Conservation (phyloP, 2,329 filamentous ascomycete genomes). For the Nemania diffusa region DNA sequence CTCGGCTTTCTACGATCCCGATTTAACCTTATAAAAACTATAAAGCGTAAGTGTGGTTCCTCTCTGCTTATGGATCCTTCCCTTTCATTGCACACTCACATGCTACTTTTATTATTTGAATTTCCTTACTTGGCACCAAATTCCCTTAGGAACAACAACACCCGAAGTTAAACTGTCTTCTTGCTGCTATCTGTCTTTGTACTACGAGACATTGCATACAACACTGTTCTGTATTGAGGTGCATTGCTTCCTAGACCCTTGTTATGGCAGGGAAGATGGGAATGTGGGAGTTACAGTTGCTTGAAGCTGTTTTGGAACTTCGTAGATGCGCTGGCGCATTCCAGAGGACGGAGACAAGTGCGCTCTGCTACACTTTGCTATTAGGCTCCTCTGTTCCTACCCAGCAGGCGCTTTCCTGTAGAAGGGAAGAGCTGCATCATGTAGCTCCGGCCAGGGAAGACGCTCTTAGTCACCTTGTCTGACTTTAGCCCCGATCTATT, state of each 20-base stretch:
- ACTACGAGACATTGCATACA: conserved; percentile 6
- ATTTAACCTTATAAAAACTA: conserved; percentile 16
- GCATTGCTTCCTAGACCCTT: conserved; percentile 4
- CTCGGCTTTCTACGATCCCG: conserved; percentile 14
- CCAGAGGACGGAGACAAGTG: not conserved
- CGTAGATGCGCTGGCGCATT: conserved; percentile 9
- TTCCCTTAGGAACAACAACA: not conserved
- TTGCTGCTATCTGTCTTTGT: not conserved
- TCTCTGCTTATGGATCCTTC: not conserved
- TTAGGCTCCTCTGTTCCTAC: too few relatives aligned
- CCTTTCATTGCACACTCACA: not conserved
- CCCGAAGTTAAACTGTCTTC: not conserved
- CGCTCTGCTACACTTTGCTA: not conserved
- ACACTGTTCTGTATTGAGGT: not conserved
- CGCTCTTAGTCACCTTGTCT: not conserved
- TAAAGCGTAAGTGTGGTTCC: conserved; percentile 18
- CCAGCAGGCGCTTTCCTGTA: not conserved
- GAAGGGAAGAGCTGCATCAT: not conserved
- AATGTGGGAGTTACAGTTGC: not conserved
- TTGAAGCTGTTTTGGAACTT: conserved; percentile 1
- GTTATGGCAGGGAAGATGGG: not conserved
- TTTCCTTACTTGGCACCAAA: not conserved
- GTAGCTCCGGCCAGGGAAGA: not conserved
- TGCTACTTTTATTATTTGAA: not conserved
- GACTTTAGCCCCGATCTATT: conserved; percentile 1